These are phyloP conservation scores for Pyrus bretschneideri DNA, from an alignment of 306 rosid species.

Conservation along the genomic window DNA sequence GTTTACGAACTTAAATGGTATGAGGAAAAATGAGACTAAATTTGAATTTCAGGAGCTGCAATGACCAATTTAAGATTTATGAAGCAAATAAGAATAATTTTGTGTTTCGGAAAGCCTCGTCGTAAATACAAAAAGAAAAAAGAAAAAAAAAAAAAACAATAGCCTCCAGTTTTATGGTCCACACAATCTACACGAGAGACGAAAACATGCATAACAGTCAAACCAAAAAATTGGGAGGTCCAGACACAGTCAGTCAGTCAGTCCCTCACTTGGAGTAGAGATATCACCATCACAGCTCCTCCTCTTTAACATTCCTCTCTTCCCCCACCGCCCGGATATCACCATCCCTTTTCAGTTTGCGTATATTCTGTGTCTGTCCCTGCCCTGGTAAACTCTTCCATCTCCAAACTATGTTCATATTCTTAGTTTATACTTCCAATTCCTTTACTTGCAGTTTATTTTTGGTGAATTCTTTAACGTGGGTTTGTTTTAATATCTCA, in stretches of 20 bases:
- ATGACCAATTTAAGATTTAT: too few relatives aligned
- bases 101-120: too few relatives aligned
- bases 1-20: too few relatives aligned
- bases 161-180: background rate
- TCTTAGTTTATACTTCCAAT: background rate
- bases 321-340: background rate
- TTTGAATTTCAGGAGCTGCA: too few relatives aligned
- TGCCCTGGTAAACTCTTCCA: slow-evolving; percentile 27
- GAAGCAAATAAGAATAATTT: too few relatives aligned
- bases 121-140: too few relatives aligned
- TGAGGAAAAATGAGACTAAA: too few relatives aligned
- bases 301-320: background rate
- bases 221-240: background rate
- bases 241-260: background rate
- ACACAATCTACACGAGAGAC: too few relatives aligned
- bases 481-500: background rate
- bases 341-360: background rate
- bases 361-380: slow-evolving; percentile 17
- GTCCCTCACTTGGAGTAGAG: background rate
- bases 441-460: background rate
- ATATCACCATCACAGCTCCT: background rate
- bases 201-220: background rate
- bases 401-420: background rate
- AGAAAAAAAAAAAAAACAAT: too few relatives aligned
- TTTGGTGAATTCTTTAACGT: background rate